Conservation (phyloP, 352 stramenopile genomes). For the Phytophthora rubi region DNA sequence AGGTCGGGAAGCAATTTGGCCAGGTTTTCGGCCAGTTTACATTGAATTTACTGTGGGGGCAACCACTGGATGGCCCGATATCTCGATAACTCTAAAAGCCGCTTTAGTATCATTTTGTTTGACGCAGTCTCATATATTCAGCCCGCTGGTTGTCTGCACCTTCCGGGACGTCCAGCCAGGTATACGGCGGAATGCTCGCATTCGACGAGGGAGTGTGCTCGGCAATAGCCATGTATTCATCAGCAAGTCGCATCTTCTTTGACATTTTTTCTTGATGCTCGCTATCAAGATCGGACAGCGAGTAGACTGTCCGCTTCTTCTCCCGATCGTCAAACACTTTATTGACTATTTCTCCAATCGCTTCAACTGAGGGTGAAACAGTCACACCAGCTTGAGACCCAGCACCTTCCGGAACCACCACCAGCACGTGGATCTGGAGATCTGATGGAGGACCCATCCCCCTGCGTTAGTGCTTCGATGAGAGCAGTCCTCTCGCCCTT, state of each 20-base stretch:
- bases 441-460: no score
- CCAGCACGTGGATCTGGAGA: conserved; percentile 1
- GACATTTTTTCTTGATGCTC: conserved; percentile 8
- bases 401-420: conserved; percentile 3
- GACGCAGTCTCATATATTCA: background rate
- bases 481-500: no score
- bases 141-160: conserved; percentile 5
- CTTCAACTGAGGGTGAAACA: background rate
- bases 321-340: conserved; percentile 13
- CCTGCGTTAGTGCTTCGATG: no score
- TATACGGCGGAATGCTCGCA: conserved; percentile 1
- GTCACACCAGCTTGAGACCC: background rate
- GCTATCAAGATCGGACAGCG: conserved; percentile 8
- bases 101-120: no score
- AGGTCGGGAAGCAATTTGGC: no score
- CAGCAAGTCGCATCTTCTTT: conserved; percentile 11
- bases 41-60: no score
- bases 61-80: no score
- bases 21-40: no score
- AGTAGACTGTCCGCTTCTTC: conserved; percentile 10
- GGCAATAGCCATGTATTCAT: conserved; percentile 5
- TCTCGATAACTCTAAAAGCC: no score
- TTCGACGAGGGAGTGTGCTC: background rate
- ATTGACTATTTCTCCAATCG: background rate
- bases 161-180: conserved; percentile 5